phyloP scores from a whole-genome alignment of 495 filamentous ascomycete genomes.

The Talaromyces trachyspermus region DNA sequence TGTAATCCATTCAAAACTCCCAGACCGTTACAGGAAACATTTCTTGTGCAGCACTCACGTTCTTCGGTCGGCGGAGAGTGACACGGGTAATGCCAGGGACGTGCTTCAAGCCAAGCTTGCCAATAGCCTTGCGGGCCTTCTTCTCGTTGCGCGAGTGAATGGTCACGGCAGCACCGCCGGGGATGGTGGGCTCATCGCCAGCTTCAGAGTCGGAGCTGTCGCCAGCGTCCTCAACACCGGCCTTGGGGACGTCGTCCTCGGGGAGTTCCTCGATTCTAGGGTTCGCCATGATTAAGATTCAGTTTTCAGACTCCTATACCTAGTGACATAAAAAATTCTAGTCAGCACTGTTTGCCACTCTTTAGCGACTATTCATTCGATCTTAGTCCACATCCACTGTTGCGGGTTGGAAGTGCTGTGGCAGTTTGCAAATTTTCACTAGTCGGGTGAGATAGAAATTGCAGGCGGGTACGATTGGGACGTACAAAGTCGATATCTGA shows the following conservation, averaged over 20 bases:
- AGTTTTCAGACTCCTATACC: no score
- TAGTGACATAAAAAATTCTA: no score
- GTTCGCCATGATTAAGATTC: conserved; percentile 72
- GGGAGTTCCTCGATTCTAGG: conserved; percentile 95
- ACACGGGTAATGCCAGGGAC: conserved; percentile 96
- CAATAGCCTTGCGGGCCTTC: conserved; percentile 98
- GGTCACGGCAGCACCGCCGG: conserved; percentile 76
- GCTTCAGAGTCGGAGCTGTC: conserved; percentile 71
- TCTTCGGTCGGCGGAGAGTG: conserved; percentile 95
- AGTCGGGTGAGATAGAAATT: neutral
- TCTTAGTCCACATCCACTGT: no score
- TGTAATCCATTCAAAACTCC: neutral
- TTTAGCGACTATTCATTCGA: no score
- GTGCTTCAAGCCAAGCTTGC: conserved; percentile 94
- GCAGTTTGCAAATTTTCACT: neutral
- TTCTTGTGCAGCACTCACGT: no score
- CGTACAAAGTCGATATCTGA: conserved; percentile 13
- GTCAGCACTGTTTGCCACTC: no score
- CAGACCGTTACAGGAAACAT: no score
- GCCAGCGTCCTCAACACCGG: conserved; percentile 70
- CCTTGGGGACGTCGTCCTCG: conserved; percentile 72
- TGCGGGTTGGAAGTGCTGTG: no score
- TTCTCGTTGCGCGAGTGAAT: conserved; percentile 99
- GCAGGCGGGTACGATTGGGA: neutral
- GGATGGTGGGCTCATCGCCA: conserved; percentile 64